Percentiles rank a stretch among this genome's conserved stretches.
Evolutionary conservation across 169 alveolate species (phyloP).

Genomic region (Theileria sp.): DNA sequence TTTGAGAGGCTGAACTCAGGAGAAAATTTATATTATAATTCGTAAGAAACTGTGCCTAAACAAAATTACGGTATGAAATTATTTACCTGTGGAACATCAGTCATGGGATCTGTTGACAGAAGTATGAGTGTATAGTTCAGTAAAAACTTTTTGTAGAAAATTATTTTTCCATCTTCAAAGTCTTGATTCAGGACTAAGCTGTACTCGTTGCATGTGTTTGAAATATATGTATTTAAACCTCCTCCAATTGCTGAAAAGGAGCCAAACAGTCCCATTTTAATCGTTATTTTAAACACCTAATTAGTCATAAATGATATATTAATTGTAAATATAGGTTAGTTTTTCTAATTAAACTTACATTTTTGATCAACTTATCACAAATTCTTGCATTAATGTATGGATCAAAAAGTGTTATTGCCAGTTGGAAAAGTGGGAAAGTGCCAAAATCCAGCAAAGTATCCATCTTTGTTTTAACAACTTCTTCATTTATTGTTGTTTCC

Average conservation of each 20-base stretch:
- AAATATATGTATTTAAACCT: not conserved
- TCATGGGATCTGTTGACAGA: not conserved
- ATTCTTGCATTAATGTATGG: not conserved
- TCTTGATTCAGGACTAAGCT: not conserved
- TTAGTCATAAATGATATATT: not conserved
- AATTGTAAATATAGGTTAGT: too few relatives aligned
- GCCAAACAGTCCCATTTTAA: not conserved
- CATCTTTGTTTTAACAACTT: not conserved
- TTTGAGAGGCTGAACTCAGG: not conserved
- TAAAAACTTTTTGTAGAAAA: not conserved
- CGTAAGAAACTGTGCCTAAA: not conserved
- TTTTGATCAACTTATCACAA: not conserved
- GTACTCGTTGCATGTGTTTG: not conserved
- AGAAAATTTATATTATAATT: not conserved
- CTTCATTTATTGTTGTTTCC: not conserved
- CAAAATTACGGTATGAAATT: not conserved
- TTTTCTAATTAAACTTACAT: not conserved
- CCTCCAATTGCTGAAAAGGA: not conserved
- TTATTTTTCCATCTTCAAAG: not conserved
- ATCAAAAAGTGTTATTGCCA: constrained; percentile 1
- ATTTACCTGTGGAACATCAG: not conserved
- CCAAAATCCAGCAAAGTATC: not conserved
- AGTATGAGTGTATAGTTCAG: not conserved
- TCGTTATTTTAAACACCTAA: not conserved
- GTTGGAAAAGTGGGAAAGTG: not conserved